Conservation (phyloP, 73 alveolate genomes). For the Tetrahymena thermophila region DNA sequence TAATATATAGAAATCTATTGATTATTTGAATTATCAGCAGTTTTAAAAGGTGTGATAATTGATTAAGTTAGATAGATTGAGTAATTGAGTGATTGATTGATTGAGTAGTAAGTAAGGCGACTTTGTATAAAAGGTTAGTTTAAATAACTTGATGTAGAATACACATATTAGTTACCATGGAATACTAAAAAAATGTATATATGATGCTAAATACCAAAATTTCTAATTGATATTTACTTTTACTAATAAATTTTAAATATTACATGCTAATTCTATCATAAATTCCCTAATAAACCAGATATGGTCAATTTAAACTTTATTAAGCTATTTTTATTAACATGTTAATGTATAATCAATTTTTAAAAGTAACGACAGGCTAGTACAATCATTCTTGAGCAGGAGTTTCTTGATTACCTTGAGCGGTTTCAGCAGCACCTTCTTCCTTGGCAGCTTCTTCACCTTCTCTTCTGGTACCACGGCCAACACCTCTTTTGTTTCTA, state of each 20-base stretch:
- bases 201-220: not conserved
- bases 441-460: conserved; percentile 1
- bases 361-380: not conserved
- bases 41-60: not conserved
- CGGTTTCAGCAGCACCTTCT: conserved; percentile 2
- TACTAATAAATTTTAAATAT: not conserved
- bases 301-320: not conserved
- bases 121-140: not conserved
- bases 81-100: not conserved
- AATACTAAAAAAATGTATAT: not conserved
- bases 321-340: not conserved
- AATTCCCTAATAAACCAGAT: not conserved
- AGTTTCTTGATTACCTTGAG: not conserved
- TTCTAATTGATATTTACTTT: not conserved
- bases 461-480: not conserved
- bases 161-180: conserved; percentile 1
- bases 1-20: not conserved
- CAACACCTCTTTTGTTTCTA: not conserved
- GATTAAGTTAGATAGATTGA: too few species aligned
- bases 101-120: not conserved
- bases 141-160: not conserved
- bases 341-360: not conserved
- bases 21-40: not conserved
- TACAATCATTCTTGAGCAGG: not conserved
- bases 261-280: not conserved